Evolutionary conservation across 2,329 filamentous ascomycete species (phyloP).

Genomic region (Fusarium albosuccineum): DNA sequence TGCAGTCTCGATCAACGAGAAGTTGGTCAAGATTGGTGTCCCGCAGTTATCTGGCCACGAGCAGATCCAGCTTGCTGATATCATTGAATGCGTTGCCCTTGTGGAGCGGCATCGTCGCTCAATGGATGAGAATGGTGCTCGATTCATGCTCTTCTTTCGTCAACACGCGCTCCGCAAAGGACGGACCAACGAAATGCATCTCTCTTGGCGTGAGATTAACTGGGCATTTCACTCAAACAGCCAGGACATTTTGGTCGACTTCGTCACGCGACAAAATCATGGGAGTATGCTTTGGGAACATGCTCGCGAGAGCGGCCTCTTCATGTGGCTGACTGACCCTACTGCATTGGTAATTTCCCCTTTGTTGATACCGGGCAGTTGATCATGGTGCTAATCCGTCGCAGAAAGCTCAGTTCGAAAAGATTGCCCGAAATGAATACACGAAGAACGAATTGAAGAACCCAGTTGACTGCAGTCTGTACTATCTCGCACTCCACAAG

Average conservation of each 20-base stretch:
- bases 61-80: constrained; percentile 87
- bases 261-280: constrained; percentile 84
- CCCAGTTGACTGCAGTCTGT: constrained; percentile 90
- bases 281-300: constrained; percentile 86
- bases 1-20: constrained; percentile 79
- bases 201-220: constrained; percentile 84
- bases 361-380: neutral
- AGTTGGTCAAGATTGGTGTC: constrained; percentile 79
- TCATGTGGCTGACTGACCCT: constrained; percentile 91
- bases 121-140: constrained; percentile 89
- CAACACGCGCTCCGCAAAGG: constrained; percentile 80
- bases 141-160: constrained; percentile 89
- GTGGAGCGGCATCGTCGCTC: constrained; percentile 90
- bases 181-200: constrained; percentile 72
- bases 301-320: constrained; percentile 87
- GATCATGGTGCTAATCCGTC: constrained; percentile 16
- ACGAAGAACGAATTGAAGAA: constrained; percentile 89
- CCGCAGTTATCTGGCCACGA: constrained; percentile 86
- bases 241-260: constrained; percentile 90
- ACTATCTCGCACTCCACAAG: constrained; percentile 91
- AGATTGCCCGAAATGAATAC: constrained; percentile 94
- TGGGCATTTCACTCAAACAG: constrained; percentile 89
- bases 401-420: constrained; percentile 78
- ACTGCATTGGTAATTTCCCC: constrained; percentile 75
- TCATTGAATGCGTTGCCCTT: constrained; percentile 84